Base-by-base conservation (phyloP, 2,329 filamentous ascomycete genomes). In the Cytospora chrysosperma region DNA sequence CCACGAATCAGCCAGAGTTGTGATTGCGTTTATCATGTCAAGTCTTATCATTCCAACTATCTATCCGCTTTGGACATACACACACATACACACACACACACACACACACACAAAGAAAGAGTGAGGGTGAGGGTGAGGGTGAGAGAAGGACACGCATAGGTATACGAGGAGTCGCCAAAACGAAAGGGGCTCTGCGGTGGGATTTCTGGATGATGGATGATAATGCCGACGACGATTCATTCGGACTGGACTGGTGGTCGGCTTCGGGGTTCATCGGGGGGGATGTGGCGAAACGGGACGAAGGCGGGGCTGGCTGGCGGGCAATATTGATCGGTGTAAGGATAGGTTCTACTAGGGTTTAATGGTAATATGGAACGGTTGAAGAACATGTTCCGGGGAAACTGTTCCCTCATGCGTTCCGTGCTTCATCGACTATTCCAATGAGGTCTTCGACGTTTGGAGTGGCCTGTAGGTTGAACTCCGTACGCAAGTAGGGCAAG, bases 291-390 rank as follows among this genome's bases (percentile, higher is more conserved):
- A 17, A 19, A 40, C 37, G 37, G 37, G 37, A 40, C 17, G 37
- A 7, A 40, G 34, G 15, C 7, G 2, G 37, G 17, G 37, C 17
- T 15, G 15, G 37, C 6, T 8, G 37, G 37, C 15, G 19, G 53
- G 37, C 32, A 10, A 56, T 21, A 24, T 47, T 17, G 32, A 26
- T 7, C 12, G 37, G 34, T 63, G 55, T 58, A 52, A 54, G 27
- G 47, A 59, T 59, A 63, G 59, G 60, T 56, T 34, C 21, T 32
- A 56, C 51, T 55, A 65, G 56, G n/a, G 55, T 56, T 13, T 65
- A 65, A 65, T 65, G 61, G 55, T 65, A 65, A 65, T 65, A 65
- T 27, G 32, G 27, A 58, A 59, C 63, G 63, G 59, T 47, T 19
- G 55, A 53, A 53, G 27, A 49, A 21, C 37, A 24, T 55, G 52